Percentiles rank a stretch among this genome's conserved stretches.
phyloP scores from a whole-genome alignment of 2,329 filamentous ascomycete species.

The Alternaria sp. region DNA sequence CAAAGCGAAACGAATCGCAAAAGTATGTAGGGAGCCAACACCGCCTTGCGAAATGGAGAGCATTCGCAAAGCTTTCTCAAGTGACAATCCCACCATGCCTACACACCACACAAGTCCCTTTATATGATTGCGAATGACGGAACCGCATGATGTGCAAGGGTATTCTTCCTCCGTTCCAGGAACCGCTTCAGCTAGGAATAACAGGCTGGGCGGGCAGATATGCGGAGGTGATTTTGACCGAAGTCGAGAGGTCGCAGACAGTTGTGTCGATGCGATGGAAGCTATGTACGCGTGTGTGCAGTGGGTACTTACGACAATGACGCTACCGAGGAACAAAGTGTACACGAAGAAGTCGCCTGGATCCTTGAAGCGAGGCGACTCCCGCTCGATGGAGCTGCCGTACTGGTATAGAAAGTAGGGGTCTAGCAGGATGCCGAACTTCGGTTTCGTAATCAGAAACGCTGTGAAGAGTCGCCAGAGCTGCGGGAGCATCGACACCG shows the following conservation, averaged over 20 bases:
- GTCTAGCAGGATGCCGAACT: conserved; percentile 69
- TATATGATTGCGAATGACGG: conserved; percentile 60
- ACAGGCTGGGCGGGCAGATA: conserved; percentile 60
- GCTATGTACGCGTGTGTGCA: conserved; percentile 16
- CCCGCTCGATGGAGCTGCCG: conserved; percentile 73
- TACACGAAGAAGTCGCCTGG: conserved; percentile 85
- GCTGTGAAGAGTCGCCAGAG: conserved; percentile 65
- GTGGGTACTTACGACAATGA: conserved; percentile 76
- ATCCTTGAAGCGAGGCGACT: conserved; percentile 72
- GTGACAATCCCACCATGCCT: conserved; percentile 60
- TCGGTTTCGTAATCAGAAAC: conserved; percentile 64
- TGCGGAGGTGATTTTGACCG: conserved; percentile 60
- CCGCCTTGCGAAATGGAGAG: conserved; percentile 61
- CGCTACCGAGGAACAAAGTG: conserved; percentile 71
- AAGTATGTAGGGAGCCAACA: conserved; percentile 70
- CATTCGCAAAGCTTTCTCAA: conserved; percentile 61
- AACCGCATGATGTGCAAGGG: conserved; percentile 56
- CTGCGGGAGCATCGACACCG: conserved; percentile 59
- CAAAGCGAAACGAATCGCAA: conserved; percentile 10
- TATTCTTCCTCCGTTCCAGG: conserved; percentile 62
- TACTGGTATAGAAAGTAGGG: conserved; percentile 83
- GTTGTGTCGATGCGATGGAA: conserved; percentile 22
- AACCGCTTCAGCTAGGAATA: conserved; percentile 59
- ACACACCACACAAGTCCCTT: conserved; percentile 54
- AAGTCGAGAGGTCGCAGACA: conserved; percentile 19